Evolutionary conservation across 2,329 filamentous ascomycete genomes (phyloP).

Genomic region (Talaromyces sp.): DNA sequence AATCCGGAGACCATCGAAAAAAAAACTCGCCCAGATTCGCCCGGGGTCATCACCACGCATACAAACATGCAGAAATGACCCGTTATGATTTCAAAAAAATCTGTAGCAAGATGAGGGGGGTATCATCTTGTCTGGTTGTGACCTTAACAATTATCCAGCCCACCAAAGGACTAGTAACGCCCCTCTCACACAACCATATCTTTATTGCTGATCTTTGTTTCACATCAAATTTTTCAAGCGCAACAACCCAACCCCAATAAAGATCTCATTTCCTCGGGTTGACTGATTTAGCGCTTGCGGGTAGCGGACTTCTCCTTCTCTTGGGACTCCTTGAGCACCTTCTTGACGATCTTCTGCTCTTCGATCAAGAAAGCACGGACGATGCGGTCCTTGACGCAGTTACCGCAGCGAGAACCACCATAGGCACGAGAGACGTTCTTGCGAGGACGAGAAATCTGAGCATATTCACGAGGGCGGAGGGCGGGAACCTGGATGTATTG

Average conservation of each 20-base stretch:
- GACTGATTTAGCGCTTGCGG: slow-evolving; percentile 41
- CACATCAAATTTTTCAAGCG: slow-evolving; percentile 11
- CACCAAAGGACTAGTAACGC: slow-evolving; percentile 29
- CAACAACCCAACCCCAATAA: slow-evolving; percentile 21
- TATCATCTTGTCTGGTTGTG: slow-evolving; percentile 35
- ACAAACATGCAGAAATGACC: slow-evolving; percentile 18
- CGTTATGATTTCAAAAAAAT: slow-evolving; percentile 19
- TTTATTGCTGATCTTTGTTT: slow-evolving; percentile 33
- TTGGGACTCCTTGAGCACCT: slow-evolving; percentile 98
- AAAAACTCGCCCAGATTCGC: slow-evolving; percentile 22
- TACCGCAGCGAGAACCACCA: slow-evolving; percentile 95
- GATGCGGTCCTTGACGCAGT: slow-evolving; percentile 97
- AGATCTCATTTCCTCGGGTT: slow-evolving; percentile 4
- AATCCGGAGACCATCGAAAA: slow-evolving; percentile 20
- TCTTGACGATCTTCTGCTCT: slow-evolving; percentile 99
- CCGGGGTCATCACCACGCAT: slow-evolving; percentile 19
- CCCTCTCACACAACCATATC: slow-evolving; percentile 30
- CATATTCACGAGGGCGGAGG: slow-evolving; percentile 96
- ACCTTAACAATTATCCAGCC: slow-evolving; percentile 22
- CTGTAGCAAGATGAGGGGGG: slow-evolving; percentile 20
- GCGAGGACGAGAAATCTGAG: slow-evolving; percentile 94
- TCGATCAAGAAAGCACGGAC: slow-evolving; percentile 98
- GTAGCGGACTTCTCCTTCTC: slow-evolving; percentile 52
- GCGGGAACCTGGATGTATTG: slow-evolving; percentile 67
- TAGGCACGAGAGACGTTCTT: slow-evolving; percentile 99